Conservation (phyloP, 208 protist species). For the Crithidia fasciculata region DNA sequence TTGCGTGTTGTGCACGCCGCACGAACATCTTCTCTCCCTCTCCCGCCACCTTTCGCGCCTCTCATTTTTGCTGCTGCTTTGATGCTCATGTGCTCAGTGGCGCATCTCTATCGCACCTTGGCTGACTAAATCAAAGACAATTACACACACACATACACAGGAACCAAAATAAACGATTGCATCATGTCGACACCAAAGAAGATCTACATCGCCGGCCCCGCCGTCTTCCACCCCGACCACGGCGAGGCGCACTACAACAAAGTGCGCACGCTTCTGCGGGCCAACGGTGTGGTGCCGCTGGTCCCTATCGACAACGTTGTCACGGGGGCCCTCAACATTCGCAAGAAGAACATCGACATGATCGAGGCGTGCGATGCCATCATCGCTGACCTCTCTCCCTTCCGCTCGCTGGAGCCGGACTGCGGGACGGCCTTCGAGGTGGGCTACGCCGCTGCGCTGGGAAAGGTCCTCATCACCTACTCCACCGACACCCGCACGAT, state of each 20-base stretch:
- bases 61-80: too few relatives aligned
- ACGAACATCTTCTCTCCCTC: too few relatives aligned
- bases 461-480: constrained; percentile 69
- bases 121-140: too few relatives aligned
- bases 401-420: constrained; percentile 79
- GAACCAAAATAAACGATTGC: background rate
- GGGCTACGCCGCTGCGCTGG: constrained; percentile 78
- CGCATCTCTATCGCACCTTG: too few relatives aligned
- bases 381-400: constrained; percentile 85
- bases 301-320: constrained; percentile 66
- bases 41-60: too few relatives aligned
- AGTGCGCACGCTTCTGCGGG: constrained; percentile 45
- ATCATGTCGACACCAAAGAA: constrained; percentile 33
- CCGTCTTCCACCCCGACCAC: constrained; percentile 71
- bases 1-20: too few relatives aligned
- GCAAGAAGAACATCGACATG: constrained; percentile 80
- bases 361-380: constrained; percentile 75
- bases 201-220: constrained; percentile 86
- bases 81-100: too few relatives aligned
- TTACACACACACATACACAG: too few relatives aligned
- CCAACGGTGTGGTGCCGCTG: constrained; percentile 51
- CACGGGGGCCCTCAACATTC: constrained; percentile 55
- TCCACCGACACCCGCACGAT: constrained; percentile 57
- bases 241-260: constrained; percentile 62
- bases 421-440: constrained; percentile 84